Evolutionary conservation across 2,329 filamentous ascomycete genomes (phyloP), one percentile per base, ranked within the genome.

Genomic region (Colletotrichum chlorophyti): DNA sequence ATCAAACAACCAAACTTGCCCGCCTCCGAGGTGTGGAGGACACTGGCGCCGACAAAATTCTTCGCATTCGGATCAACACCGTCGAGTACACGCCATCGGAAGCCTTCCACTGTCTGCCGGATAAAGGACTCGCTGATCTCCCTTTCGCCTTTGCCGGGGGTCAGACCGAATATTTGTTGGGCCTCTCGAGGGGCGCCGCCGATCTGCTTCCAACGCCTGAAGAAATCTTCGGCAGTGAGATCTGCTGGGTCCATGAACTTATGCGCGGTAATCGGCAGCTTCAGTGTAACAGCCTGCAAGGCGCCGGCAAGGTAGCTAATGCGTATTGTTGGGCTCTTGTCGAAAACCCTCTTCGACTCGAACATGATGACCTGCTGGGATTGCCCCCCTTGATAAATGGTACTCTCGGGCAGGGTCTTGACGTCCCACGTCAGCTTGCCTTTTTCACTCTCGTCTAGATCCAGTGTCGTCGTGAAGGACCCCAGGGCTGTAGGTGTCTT

Each of bases 161-260:
- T 75, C 10, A 94, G 72, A 0, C 88, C 87, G 73, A 99, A 96
- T 27, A 98, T 92, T 43, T 84, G 84, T 72, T 99, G 95, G 0
- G 91, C 88, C 74, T 99, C 96, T 26, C 96, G 85, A 1, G 93
- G 89, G 2, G 86, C 86, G 5, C 91, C 92, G 11, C 95, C 95
- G 66, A 99, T 98, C 76, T 99, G 95, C 81, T 97, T 96, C 95
- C 95, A 99, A 48, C 96, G 84, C 81, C 96, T 97, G 84, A 99
- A 99, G 76, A 98, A 99, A 70, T 99, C 95, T 49, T 99, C 95
- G 0, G 89, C 87, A 6, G 85, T 85, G 34, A 99, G 80, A 54
- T 95, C 89, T 0, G 95, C 93, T 0, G 91, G 86, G 63, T 97
- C 93, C 93, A 98, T 97, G 70, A 97, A 99, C 72, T 97, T 97